Evolutionary conservation across 768 basidiomycete genomes (phyloP).

Genomic region (Dioszegia hungarica): DNA sequence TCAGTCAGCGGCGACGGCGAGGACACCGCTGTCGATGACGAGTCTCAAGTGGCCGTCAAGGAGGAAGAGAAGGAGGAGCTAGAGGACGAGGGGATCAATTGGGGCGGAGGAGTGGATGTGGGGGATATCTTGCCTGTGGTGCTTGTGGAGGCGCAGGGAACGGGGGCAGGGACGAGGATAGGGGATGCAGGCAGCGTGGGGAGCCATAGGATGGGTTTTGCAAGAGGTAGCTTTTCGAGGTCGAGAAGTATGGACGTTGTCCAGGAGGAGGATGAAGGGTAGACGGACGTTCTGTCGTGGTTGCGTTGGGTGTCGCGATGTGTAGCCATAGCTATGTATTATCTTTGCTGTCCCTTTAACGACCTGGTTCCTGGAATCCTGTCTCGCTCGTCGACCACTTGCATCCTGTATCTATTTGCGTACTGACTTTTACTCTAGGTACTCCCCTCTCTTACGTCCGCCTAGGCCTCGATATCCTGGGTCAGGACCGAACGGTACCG

Average conservation of each 20-base stretch:
- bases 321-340: conserved; percentile 6
- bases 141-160: background rate
- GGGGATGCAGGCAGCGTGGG: too few relatives aligned
- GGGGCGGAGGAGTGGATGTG: background rate
- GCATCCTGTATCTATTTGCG: too few relatives aligned
- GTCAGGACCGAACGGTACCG: conserved; percentile 58
- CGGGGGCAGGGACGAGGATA: background rate
- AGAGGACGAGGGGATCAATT: background rate
- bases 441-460: background rate
- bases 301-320: background rate
- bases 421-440: conserved; percentile 1
- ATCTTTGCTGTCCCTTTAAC: too few relatives aligned
- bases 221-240: too few relatives aligned
- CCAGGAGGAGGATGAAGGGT: conserved; percentile 15
- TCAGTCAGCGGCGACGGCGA: background rate
- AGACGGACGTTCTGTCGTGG: background rate
- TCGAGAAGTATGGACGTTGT: conserved; percentile 11
- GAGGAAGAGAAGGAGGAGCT: conserved; percentile 2
- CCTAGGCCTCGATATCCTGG: conserved; percentile 30
- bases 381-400: too few relatives aligned
- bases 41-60: background rate
- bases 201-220: too few relatives aligned
- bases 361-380: too few relatives aligned
- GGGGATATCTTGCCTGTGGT: background rate
- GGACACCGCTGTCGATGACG: background rate